Base-by-base conservation (phyloP, 2,329 filamentous ascomycete genomes). In the Canariomyces notabilis region DNA sequence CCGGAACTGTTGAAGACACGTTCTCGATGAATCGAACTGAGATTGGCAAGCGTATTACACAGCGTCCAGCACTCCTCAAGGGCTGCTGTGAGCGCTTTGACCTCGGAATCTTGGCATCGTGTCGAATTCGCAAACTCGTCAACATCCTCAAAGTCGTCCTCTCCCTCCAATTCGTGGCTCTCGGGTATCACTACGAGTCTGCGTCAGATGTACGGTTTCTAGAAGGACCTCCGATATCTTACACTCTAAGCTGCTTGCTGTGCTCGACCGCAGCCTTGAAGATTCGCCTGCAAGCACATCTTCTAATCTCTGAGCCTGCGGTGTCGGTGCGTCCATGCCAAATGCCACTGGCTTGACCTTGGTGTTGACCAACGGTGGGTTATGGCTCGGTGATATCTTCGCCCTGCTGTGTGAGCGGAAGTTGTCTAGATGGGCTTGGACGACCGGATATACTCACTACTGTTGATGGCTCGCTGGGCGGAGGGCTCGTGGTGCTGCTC, bases 61-160 rank as follows among this genome's bases (percentile, higher is more conserved):
- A 96, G 71, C 0, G 85, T 94, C 90, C 90, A 96, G 66, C 89
- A 95, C 68, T 95, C 88, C 51, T 85, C 80, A 14, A 96, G 73
- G 2, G 89, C 88, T 22, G 80, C 80, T 51, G 80, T 80, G n/a
- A 95, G 70, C 6, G 85, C 83, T 20, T 68, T 71, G 19, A 87
- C 71, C 58, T 89, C 83, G 41, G 74, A 72, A 11, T 78, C 72
- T n/a, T 77, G 72, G 37, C 45, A 46, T 63, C 67, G 33, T 63
- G 65, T 29, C 64, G 61, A 14, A 62, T 65, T 23, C 67, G 67
- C 66, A 34, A 75, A 75, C 5, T 61, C 59, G 40, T 62, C 60
- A 19, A 75, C 74, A 37, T 78, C 70, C 46, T 82, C 75, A 22
- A 73, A 72, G 46, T 83, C 74, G 2, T 65, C 70, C 39, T 79